Evolutionary conservation across 2,329 filamentous ascomycete genomes (phyloP).

Genomic region (Aureobasidium sp.): DNA sequence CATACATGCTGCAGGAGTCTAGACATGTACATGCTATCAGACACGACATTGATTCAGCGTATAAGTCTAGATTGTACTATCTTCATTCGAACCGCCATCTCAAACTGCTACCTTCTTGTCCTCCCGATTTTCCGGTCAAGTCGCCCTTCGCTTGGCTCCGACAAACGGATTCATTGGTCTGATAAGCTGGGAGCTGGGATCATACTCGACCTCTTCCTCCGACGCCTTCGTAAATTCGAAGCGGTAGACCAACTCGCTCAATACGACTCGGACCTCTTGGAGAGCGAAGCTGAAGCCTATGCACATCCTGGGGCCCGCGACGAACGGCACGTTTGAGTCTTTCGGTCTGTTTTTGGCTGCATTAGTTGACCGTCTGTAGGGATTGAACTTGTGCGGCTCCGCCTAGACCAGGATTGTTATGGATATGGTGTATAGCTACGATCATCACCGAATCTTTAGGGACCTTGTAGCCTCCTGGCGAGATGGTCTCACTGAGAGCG

Average conservation of each 20-base stretch:
- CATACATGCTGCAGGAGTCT: too few species aligned
- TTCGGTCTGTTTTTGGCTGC: conserved; percentile 46
- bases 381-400: conserved; percentile 51
- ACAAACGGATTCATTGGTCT: conserved; percentile 51
- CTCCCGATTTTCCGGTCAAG: conserved; percentile 37
- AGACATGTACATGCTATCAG: too few species aligned
- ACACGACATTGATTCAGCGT: too few species aligned
- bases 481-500: conserved; percentile 47
- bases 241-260: conserved; percentile 52
- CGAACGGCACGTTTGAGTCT: conserved; percentile 53
- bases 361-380: conserved; percentile 52
- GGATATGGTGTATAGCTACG: conserved; percentile 40
- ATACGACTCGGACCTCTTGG: conserved; percentile 52
- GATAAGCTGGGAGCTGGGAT: conserved; percentile 54
- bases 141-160: conserved; percentile 42
- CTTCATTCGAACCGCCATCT: too few species aligned
- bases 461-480: conserved; percentile 54
- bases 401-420: conserved; percentile 53
- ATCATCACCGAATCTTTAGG: conserved; percentile 49
- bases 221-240: conserved; percentile 49
- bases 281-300: conserved; percentile 60
- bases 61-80: too few species aligned
- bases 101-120: not conserved
- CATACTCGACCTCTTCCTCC: conserved; percentile 49
- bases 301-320: conserved; percentile 50